A percentile compares a stretch with the other conserved stretches of the same genome.
phyloP scores from a whole-genome alignment of 192 early-diverging fungal species.

The Neocallimastix lanati region DNA sequence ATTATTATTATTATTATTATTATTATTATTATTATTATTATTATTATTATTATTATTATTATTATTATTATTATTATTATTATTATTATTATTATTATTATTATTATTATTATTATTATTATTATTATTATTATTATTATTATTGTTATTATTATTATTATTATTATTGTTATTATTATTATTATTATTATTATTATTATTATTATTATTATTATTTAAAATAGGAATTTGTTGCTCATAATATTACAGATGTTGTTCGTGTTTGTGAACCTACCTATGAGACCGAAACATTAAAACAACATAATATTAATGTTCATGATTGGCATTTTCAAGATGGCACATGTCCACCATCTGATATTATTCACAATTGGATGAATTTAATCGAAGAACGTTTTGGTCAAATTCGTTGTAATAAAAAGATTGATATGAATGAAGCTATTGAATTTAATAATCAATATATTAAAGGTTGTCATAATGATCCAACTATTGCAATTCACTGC shows the following conservation, averaged over 20 bases:
- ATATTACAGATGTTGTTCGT: slow-evolving; percentile 60
- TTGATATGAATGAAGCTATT: background rate
- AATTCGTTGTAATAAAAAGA: slow-evolving; percentile 2
- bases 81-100: no score
- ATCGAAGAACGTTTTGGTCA: slow-evolving; percentile 29
- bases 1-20: no score
- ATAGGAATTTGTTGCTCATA: slow-evolving; percentile 46
- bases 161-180: background rate
- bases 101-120: no score
- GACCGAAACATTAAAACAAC: slow-evolving; percentile 19
- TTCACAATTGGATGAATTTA: slow-evolving; percentile 44
- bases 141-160: background rate
- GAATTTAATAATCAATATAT: background rate
- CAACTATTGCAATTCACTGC: slow-evolving; percentile 42
- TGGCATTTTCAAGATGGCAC: slow-evolving; percentile 11
- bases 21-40: no score
- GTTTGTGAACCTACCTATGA: slow-evolving; percentile 72
- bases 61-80: no score
- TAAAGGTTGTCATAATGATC: slow-evolving; percentile 10
- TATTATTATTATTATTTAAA: background rate
- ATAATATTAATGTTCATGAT: slow-evolving; percentile 45
- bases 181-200: background rate
- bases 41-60: no score
- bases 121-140: no score
- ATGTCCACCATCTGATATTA: slow-evolving; percentile 35